A percentile compares a stretch with the other conserved stretches of the same genome.
Evolutionary conservation across 371 early-diverging fungal species (phyloP).

Genomic region (Nosema muscidifuracis): DNA sequence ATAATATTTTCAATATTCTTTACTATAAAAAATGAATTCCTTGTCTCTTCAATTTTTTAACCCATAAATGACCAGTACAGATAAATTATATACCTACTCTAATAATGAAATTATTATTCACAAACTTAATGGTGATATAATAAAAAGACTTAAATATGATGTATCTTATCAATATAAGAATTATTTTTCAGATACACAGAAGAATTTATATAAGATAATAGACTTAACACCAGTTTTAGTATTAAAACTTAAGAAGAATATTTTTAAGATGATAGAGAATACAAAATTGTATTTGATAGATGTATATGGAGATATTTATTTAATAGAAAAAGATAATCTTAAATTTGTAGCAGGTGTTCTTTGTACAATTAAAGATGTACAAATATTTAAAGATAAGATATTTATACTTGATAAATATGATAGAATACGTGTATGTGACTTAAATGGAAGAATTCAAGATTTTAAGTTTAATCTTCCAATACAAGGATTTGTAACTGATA

Average conservation of each 20-base stretch:
- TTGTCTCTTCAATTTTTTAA: neutral
- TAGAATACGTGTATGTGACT: slow-evolving; percentile 4
- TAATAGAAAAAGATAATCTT: neutral
- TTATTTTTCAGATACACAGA: neutral
- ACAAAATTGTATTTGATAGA: slow-evolving; percentile 11
- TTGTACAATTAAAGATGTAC: slow-evolving; percentile 14
- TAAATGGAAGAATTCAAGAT: neutral
- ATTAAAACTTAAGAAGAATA: slow-evolving; percentile 7
- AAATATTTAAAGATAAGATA: slow-evolving; percentile 10
- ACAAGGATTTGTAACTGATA: neutral
- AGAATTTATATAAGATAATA: neutral
- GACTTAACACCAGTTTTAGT: neutral
- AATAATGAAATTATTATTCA: neutral
- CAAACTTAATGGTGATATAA: neutral
- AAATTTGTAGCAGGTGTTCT: slow-evolving; percentile 8
- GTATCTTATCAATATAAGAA: neutral
- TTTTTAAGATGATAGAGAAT: slow-evolving; percentile 7
- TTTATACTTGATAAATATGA: slow-evolving; percentile 19
- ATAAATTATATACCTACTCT: no score
- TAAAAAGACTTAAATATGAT: neutral
- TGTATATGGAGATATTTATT: slow-evolving; percentile 22
- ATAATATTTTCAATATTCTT: neutral
- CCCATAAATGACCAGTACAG: neutral
- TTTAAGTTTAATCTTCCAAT: neutral
- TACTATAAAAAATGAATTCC: neutral